A percentile compares a stretch with the other conserved stretches of the same genome.
These are phyloP conservation scores for Conidiobolus incongruus DNA, from an alignment of 371 early-diverging fungal genomes.

Conservation along the genomic window DNA sequence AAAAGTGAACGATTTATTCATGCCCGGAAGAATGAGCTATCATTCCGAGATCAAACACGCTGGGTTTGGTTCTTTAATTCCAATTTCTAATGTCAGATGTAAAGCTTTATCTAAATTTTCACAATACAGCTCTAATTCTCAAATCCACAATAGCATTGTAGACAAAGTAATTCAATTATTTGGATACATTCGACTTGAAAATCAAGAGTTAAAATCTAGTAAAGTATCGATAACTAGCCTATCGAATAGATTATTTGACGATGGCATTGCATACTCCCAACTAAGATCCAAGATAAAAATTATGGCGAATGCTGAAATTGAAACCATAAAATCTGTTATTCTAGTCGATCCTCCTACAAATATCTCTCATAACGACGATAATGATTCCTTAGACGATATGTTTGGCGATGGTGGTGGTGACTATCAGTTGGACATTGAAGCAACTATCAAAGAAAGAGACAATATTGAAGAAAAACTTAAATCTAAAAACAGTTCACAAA, in stretches of 20 bases:
- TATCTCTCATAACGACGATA: constrained; percentile 10
- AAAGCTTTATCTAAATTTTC: constrained; percentile 22
- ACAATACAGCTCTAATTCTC: constrained; percentile 11
- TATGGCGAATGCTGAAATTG: constrained; percentile 9
- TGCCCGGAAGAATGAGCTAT: constrained; percentile 59
- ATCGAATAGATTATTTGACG: no score
- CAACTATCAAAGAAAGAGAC: no score
- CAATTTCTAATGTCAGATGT: constrained; percentile 54
- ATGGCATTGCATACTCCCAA: no score
- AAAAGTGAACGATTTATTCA: constrained; percentile 40
- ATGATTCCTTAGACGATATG: constrained; percentile 51
- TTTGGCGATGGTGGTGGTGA: constrained; percentile 72
- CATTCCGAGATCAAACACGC: constrained; percentile 36
- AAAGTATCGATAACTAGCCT: no score
- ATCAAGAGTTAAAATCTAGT: no score
- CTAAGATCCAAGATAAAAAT: no score
- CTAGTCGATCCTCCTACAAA: no score
- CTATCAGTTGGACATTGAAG: constrained; percentile 27
- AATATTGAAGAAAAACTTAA: no score
- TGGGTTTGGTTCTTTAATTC: constrained; percentile 32
- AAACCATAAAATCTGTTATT: neutral
- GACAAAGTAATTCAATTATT: constrained; percentile 48
- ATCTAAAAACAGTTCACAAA: no score
- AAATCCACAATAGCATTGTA: constrained; percentile 38
- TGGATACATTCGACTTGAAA: constrained; percentile 16